A percentile compares a stretch with the other conserved stretches of the same genome.
Evolutionary conservation across 371 early-diverging fungal species (phyloP).

Genomic region (Parasitella parasitica): DNA sequence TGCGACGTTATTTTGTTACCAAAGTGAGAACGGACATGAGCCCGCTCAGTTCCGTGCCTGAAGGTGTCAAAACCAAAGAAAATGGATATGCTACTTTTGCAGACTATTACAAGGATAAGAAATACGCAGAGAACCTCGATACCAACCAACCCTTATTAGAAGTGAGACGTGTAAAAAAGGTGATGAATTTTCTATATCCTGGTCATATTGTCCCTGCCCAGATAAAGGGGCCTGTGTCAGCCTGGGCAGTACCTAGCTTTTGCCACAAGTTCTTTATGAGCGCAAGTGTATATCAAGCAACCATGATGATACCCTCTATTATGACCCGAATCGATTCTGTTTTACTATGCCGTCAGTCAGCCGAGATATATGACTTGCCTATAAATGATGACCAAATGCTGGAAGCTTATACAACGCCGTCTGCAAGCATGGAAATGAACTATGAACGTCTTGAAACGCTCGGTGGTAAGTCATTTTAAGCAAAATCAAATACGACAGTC

Average conservation of each 20-base stretch:
- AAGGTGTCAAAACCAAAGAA: constrained; percentile 32
- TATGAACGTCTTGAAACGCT: constrained; percentile 96
- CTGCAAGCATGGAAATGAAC: constrained; percentile 67
- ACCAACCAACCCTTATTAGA: constrained; percentile 52
- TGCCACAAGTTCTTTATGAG: constrained; percentile 50
- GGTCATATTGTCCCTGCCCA: constrained; percentile 18
- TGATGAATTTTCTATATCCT: constrained; percentile 57
- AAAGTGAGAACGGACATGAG: constrained; percentile 42
- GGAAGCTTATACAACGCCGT: constrained; percentile 75
- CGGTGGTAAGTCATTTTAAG: constrained; percentile 51
- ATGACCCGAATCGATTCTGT: constrained; percentile 68
- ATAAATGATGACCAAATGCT: constrained; percentile 54
- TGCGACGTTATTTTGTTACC: constrained; percentile 60
- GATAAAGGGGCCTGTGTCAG: constrained; percentile 26
- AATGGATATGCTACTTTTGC: constrained; percentile 44
- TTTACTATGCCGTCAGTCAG: constrained; percentile 60
- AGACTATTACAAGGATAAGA: constrained; percentile 48
- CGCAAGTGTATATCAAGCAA: constrained; percentile 53
- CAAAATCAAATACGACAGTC: background rate
- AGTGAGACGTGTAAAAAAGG: constrained; percentile 41
- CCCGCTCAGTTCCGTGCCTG: constrained; percentile 38
- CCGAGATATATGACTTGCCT: constrained; percentile 36
- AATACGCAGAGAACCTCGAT: constrained; percentile 14
- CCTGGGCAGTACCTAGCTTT: constrained; percentile 60
- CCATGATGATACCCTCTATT: constrained; percentile 65